Evolutionary conservation across 208 protist species (phyloP).

Genomic region (Leishmania guyanensis): DNA sequence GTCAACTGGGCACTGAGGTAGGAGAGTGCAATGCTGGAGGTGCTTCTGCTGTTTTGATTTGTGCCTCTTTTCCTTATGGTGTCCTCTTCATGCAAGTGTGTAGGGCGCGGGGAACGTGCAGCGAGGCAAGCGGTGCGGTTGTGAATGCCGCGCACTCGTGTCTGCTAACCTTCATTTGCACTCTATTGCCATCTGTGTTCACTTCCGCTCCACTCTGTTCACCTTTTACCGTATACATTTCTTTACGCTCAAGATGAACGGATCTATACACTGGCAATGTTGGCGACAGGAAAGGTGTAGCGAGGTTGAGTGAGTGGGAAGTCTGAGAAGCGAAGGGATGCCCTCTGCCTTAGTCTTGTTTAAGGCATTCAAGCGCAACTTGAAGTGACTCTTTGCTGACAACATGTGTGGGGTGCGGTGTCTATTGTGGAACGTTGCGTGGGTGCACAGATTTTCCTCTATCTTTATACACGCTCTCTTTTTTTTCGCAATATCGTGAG

Average conservation of each 20-base stretch:
- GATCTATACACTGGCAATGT: background rate
- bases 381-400: background rate
- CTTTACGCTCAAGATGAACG: background rate
- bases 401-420: background rate
- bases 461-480: background rate
- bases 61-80: background rate
- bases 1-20: background rate
- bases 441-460: background rate
- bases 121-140: background rate
- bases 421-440: background rate
- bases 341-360: background rate
- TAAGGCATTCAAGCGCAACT: background rate
- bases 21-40: background rate
- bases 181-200: background rate
- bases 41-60: background rate
- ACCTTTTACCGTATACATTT: background rate
- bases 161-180: background rate
- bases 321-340: background rate
- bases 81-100: background rate
- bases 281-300: background rate
- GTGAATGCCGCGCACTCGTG: background rate
- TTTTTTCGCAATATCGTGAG: background rate
- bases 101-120: background rate
- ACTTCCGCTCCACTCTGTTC: background rate
- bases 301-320: background rate